Conservation (phyloP, 768 basidiomycete species). For the Crucibulum laeve region DNA sequence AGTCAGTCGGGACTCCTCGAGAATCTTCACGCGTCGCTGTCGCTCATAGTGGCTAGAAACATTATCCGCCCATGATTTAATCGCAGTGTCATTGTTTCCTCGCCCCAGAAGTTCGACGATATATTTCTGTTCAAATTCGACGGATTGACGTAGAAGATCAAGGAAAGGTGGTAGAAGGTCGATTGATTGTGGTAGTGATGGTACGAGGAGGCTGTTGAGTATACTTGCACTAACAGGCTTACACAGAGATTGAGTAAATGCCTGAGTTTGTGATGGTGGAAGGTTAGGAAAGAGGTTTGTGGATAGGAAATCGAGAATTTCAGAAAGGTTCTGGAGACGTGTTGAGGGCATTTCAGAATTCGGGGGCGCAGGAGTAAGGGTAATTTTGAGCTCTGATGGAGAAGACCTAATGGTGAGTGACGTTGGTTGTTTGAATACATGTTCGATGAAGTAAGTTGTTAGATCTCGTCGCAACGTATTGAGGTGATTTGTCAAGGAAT, state of each 20-base stretch:
- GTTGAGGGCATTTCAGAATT: constrained; percentile 28
- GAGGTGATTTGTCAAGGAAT: constrained; percentile 52
- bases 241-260: constrained; percentile 54
- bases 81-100: constrained; percentile 41
- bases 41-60: constrained; percentile 76
- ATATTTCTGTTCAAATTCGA: constrained; percentile 60
- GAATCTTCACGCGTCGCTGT: constrained; percentile 60
- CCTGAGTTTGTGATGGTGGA: constrained; percentile 37
- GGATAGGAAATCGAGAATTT: constrained; percentile 59
- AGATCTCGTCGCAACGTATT: constrained; percentile 64
- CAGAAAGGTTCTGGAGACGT: constrained; percentile 53
- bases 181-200: constrained; percentile 66
- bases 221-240: constrained; percentile 58
- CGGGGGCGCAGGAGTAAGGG: constrained; percentile 40
- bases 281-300: constrained; percentile 52
- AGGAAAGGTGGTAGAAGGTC: constrained; percentile 60
- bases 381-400: constrained; percentile 40
- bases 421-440: constrained; percentile 49
- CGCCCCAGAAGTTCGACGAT: constrained; percentile 46
- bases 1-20: constrained; percentile 55
- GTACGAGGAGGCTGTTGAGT: constrained; percentile 62
- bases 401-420: constrained; percentile 33
- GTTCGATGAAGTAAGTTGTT: constrained; percentile 52
- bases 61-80: constrained; percentile 67
- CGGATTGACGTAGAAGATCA: constrained; percentile 48